Conservation (phyloP, 768 basidiomycete genomes). For the Arthromyces matolae region DNA sequence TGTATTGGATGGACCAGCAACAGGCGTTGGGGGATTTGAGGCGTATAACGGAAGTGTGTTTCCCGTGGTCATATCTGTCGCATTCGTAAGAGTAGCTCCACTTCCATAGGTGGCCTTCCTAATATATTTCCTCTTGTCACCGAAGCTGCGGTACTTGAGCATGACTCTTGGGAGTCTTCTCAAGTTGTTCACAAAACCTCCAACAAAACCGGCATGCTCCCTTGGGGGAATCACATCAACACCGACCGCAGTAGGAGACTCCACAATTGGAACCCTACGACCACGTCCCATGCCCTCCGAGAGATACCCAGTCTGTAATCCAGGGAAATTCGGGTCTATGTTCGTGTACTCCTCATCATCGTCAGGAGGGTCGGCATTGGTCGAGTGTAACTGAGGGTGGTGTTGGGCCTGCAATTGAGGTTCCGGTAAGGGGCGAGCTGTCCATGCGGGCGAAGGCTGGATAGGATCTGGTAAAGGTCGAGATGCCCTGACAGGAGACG, state of each 20-base stretch:
- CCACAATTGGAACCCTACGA: slow-evolving; percentile 1
- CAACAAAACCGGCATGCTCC: slow-evolving; percentile 31
- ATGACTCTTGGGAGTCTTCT: slow-evolving; percentile 30
- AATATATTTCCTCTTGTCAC: slow-evolving; percentile 21
- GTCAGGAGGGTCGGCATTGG: slow-evolving; percentile 19
- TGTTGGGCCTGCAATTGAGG: slow-evolving; percentile 19
- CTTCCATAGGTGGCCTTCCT: slow-evolving; percentile 22
- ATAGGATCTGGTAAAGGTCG: slow-evolving; percentile 31
- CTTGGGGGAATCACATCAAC: background rate
- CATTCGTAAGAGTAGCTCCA: slow-evolving; percentile 20
- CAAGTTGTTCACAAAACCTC: slow-evolving; percentile 34
- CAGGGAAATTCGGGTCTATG: slow-evolving; percentile 19
- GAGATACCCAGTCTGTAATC: slow-evolving; percentile 12
- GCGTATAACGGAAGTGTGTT: slow-evolving; percentile 33
- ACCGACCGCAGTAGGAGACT: background rate
- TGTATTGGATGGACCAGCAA: slow-evolving; percentile 29
- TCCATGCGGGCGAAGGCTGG: slow-evolving; percentile 24
- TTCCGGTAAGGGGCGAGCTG: slow-evolving; percentile 30
- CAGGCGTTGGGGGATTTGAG: slow-evolving; percentile 36
- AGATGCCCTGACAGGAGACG: slow-evolving; percentile 23
- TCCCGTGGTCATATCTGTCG: slow-evolving; percentile 20
- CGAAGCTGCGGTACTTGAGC: slow-evolving; percentile 24
- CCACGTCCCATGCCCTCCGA: slow-evolving; percentile 16
- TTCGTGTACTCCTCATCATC: slow-evolving; percentile 32
- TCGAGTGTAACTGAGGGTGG: slow-evolving; percentile 12